phyloP scores from a whole-genome alignment of 2,329 filamentous ascomycete genomes.

The Xylaria polymorpha region DNA sequence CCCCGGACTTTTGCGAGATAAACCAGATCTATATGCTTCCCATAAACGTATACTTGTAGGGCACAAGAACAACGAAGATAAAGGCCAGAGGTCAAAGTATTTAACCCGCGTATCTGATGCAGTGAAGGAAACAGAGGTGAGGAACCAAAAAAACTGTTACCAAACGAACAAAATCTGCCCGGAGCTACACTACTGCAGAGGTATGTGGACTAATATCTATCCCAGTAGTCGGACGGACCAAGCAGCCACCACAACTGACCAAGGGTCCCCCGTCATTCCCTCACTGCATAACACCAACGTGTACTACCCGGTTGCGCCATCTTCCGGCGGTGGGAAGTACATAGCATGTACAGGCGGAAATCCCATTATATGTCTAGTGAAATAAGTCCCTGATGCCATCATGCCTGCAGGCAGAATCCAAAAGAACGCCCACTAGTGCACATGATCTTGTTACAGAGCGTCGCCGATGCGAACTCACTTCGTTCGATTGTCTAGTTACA shows the following conservation, averaged over 20 bases:
- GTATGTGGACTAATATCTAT: background rate
- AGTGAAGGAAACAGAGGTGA: background rate
- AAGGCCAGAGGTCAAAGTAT: constrained; percentile 11
- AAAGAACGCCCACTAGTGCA: background rate
- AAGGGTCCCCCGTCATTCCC: constrained; percentile 6
- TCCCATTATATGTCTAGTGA: background rate
- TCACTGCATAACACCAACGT: background rate
- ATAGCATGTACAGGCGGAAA: background rate
- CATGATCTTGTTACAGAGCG: constrained; percentile 14
- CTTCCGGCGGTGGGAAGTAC: background rate
- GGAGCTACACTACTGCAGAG: background rate
- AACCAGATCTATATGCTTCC: background rate
- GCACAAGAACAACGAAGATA: background rate
- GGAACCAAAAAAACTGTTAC: background rate
- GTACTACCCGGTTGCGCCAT: background rate
- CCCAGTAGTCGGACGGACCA: background rate
- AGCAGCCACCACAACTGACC: background rate
- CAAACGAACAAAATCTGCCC: background rate
- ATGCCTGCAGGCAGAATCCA: constrained; percentile 12
- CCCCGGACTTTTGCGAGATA: constrained; percentile 9
- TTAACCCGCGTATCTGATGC: background rate
- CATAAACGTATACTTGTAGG: background rate
- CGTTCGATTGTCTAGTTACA: background rate
- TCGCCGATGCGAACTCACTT: constrained; percentile 5
- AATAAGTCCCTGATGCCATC: constrained; percentile 16